phyloP scores from a whole-genome alignment of 2,329 filamentous ascomycete species.

The Curvularia spicifera region DNA sequence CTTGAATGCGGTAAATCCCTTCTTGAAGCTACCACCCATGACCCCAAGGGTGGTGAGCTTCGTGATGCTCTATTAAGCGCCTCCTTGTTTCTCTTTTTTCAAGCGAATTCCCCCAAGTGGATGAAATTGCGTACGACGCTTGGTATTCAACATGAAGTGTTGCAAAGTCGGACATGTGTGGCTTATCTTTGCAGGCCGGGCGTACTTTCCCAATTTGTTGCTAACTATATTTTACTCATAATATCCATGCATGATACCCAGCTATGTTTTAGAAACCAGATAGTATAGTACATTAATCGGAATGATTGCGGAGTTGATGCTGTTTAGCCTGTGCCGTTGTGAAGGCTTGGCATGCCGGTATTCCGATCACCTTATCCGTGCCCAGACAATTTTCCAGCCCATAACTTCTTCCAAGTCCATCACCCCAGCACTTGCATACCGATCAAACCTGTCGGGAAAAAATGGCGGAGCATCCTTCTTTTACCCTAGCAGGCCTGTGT shows the following conservation, averaged over 20 bases:
- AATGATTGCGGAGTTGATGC: neutral
- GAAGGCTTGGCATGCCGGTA: constrained; percentile 9
- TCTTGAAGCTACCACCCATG: neutral
- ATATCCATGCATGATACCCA: neutral
- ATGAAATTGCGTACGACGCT: neutral
- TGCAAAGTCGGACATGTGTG: neutral
- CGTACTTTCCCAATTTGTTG: neutral
- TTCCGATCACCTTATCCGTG: neutral
- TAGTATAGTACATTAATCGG: neutral
- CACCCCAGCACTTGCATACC: neutral
- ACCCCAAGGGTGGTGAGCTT: neutral
- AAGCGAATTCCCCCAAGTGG: neutral
- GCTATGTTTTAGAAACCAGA: neutral
- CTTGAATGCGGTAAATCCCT: neutral
- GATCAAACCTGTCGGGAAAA: neutral
- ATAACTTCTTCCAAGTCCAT: neutral
- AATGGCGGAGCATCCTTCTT: constrained; percentile 42
- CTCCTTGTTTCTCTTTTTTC: neutral
- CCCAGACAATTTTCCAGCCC: neutral
- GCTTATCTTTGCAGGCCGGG: neutral
- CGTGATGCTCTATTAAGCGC: neutral
- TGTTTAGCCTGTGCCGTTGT: neutral
- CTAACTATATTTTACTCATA: neutral
- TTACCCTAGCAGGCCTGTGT: constrained; percentile 39
- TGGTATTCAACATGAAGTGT: neutral